These are phyloP conservation scores for Coelastrella sp. DNA, from an alignment of 139 green algal species.

Conservation along the genomic window DNA sequence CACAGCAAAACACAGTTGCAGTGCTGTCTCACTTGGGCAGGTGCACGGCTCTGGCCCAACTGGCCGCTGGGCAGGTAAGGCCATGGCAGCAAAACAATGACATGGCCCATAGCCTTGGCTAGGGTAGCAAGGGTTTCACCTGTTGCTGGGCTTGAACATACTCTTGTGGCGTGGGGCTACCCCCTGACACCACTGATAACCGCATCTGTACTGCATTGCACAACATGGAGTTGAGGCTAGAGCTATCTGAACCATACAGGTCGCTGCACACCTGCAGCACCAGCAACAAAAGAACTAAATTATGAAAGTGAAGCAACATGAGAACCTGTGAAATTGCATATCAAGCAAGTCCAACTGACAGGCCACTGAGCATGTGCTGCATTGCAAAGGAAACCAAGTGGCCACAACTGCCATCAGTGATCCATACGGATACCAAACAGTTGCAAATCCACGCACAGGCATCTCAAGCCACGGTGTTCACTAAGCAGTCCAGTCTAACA, in stretches of 20 bases:
- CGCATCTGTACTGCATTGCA: slow-evolving; percentile 14
- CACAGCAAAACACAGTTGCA: too few species aligned
- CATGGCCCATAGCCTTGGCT: background rate
- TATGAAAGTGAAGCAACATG: too few species aligned
- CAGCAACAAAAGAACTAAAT: background rate
- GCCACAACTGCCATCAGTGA: too few species aligned
- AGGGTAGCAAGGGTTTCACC: background rate
- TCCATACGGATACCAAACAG: too few species aligned
- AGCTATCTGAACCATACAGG: slow-evolving; percentile 4
- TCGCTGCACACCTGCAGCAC: slow-evolving; percentile 7
- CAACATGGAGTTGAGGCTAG: background rate
- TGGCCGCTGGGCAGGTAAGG: background rate
- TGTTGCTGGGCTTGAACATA: background rate
- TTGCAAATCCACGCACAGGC: too few species aligned
- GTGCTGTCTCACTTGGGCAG: too few species aligned
- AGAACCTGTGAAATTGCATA: too few species aligned
- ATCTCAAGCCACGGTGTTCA: too few species aligned
- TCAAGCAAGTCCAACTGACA: too few species aligned
- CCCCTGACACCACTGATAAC: background rate
- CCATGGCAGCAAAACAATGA: background rate
- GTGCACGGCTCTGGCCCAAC: too few species aligned
- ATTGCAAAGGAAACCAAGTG: too few species aligned
- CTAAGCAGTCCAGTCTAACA: background rate
- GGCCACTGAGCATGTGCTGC: too few species aligned
- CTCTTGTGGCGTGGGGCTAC: background rate